Evolutionary conservation across 805 yeast genomes (phyloP).

Genomic region (Jamesozyma hellenica): DNA sequence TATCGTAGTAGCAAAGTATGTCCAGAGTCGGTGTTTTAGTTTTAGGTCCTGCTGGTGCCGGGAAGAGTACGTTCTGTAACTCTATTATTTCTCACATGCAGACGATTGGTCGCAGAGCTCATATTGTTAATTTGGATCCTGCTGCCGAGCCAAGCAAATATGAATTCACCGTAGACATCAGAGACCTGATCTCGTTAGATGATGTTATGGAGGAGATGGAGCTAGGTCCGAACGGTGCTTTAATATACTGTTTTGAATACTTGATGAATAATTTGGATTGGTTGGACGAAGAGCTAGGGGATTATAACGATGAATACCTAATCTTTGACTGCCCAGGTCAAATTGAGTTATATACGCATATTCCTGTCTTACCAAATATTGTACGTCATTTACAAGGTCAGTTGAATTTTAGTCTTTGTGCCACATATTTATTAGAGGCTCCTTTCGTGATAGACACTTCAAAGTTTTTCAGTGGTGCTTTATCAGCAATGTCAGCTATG

Average conservation of each 20-base stretch:
- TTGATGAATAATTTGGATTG: slow-evolving; percentile 84
- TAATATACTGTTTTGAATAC: slow-evolving; percentile 88
- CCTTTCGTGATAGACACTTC: slow-evolving; percentile 85
- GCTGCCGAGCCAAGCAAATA: slow-evolving; percentile 91
- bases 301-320: slow-evolving; percentile 84
- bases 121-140: slow-evolving; percentile 90
- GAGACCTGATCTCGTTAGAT: slow-evolving; percentile 80
- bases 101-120: slow-evolving; percentile 83
- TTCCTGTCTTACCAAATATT: slow-evolving; percentile 84
- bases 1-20: slow-evolving; percentile 52
- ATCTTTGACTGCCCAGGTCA: slow-evolving; percentile 97
- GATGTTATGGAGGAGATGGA: slow-evolving; percentile 94
- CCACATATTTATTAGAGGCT: slow-evolving; percentile 85
- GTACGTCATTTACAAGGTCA: slow-evolving; percentile 74
- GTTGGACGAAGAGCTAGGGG: slow-evolving; percentile 96
- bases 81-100: slow-evolving; percentile 81
- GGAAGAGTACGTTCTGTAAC: slow-evolving; percentile 88
- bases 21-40: slow-evolving; percentile 91
- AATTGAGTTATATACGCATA: slow-evolving; percentile 87
- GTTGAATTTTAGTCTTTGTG: slow-evolving; percentile 81
- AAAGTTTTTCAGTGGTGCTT: slow-evolving; percentile 89
- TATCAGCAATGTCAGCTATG: slow-evolving; percentile 98
- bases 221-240: slow-evolving; percentile 90
- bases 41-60: slow-evolving; percentile 97
- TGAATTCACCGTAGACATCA: slow-evolving; percentile 84